Evolutionary conservation across 306 rosid genomes (phyloP), one percentile per base, ranked within the genome.

Genomic region (Casuarina equisetifolia): DNA sequence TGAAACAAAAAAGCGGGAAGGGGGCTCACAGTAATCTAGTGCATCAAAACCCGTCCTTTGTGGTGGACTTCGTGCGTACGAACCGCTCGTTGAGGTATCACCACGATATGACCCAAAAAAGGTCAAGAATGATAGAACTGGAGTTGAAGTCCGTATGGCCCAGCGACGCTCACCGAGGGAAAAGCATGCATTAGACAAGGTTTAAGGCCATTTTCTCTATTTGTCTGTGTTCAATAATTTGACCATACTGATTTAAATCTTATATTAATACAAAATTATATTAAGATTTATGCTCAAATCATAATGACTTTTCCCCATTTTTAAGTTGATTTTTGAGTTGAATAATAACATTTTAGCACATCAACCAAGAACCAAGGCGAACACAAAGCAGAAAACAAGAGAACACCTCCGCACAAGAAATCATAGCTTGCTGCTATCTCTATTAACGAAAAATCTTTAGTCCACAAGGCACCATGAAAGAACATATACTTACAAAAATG

Each of bases 401-500:
- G 15, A 76, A 63, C 48, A 6, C 16, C 49, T 39, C 62, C 16
- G 76, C 69, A 76, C 70, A 78, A 81, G 78, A 70, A 86, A 80
- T 74, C 81, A 77, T 76, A 59, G 76, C 80, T 80, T 81, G 78
- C 75, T 76, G 85, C 80, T 72, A 83, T 80, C 78, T 81, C 85
- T 83, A 76, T 64, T 44, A 63, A 83, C 75, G 72, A 78, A 79
- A 83, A 86, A 88, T 83, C 82, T 87, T 83, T 83, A 86, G 80
- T 72, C 86, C 82, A 82, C 51, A 51, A 83, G 80, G 67, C 80
- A 78, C 78, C 84, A 80, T 61, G 76, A 83, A 75, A 76, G 79
- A 79, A 82, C 89, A 86, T 74, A 38, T 87, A 90, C 81, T 90
- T 91, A 94, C 98, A 90, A 86, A 87, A 86, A 86, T 82, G 87